Conservation (phyloP, 495 filamentous ascomycete species). For the Neurospora sp. region DNA sequence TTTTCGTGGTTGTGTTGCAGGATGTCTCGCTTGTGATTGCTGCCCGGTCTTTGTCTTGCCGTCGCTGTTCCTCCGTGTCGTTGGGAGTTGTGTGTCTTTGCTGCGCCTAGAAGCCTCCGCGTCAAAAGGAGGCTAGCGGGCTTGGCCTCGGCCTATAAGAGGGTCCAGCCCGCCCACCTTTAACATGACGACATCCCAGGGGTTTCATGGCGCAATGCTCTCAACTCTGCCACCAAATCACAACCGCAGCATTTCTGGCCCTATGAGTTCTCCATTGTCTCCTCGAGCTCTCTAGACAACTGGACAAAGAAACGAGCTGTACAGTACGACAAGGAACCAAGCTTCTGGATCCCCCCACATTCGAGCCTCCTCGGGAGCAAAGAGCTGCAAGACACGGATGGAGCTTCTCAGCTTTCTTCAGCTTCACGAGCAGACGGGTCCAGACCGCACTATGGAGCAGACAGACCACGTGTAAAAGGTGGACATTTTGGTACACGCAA, state of each 20-base stretch:
- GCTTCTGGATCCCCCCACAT: background rate
- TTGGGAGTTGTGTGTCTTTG: background rate
- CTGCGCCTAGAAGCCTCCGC: background rate
- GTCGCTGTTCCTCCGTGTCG: no score
- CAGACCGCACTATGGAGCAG: background rate
- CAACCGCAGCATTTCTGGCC: background rate
- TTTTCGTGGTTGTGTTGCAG: background rate
- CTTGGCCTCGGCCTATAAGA: background rate
- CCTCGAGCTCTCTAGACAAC: background rate
- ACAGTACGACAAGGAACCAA: background rate
- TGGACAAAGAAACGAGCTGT: background rate
- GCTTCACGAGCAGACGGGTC: background rate
- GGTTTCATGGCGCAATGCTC: constrained; percentile 2
- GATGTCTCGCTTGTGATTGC: background rate
- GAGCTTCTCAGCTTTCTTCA: background rate
- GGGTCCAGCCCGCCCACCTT: constrained; percentile 1
- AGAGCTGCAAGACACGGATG: background rate
- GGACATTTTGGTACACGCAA: background rate
- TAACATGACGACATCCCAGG: constrained; percentile 5
- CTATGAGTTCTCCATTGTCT: background rate
- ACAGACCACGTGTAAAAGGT: background rate
- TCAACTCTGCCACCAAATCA: background rate
- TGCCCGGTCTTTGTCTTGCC: background rate
- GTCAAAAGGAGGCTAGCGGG: background rate
- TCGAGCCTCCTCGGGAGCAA: background rate